A percentile compares a stretch with the other conserved stretches of the same genome.
These are phyloP conservation scores for Trichoderma gracile DNA, from an alignment of 2,329 filamentous ascomycete species.

Conservation along the genomic window DNA sequence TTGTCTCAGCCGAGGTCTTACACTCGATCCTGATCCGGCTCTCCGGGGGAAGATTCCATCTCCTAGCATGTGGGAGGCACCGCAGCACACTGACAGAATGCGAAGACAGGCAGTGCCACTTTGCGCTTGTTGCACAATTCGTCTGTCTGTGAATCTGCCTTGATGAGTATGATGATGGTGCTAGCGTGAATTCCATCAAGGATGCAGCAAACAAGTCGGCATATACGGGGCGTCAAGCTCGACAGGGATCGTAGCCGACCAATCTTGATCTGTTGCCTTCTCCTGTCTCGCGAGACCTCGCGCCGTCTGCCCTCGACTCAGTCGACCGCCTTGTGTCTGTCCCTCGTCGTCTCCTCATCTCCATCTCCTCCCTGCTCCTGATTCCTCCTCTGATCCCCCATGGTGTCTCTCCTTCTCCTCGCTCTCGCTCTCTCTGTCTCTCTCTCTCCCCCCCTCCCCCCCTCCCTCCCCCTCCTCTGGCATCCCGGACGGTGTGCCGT, in stretches of 20 bases:
- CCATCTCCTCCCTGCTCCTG: neutral
- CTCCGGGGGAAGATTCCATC: neutral
- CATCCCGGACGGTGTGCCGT: neutral
- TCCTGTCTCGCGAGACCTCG: neutral
- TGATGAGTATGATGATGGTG: neutral
- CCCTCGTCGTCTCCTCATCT: neutral
- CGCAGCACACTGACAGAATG: neutral
- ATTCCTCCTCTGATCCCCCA: no score
- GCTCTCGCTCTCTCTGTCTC: no score
- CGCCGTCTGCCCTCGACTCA: neutral
- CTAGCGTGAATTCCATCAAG: neutral
- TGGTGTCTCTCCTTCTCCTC: neutral
- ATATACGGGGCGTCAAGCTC: neutral
- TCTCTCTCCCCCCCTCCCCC: no score
- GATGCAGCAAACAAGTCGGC: neutral
- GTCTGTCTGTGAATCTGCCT: neutral
- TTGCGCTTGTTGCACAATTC: neutral
- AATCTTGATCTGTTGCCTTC: neutral
- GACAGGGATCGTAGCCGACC: neutral
- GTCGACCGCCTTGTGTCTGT: neutral
- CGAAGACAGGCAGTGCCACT: neutral
- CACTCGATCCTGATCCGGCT: neutral
- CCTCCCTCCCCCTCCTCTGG: neutral
- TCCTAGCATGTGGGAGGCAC: neutral
- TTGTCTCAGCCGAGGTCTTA: constrained; percentile 11